Evolutionary conservation across 116 monocot species (phyloP).

Genomic region (Dioscorea cayenensis): DNA sequence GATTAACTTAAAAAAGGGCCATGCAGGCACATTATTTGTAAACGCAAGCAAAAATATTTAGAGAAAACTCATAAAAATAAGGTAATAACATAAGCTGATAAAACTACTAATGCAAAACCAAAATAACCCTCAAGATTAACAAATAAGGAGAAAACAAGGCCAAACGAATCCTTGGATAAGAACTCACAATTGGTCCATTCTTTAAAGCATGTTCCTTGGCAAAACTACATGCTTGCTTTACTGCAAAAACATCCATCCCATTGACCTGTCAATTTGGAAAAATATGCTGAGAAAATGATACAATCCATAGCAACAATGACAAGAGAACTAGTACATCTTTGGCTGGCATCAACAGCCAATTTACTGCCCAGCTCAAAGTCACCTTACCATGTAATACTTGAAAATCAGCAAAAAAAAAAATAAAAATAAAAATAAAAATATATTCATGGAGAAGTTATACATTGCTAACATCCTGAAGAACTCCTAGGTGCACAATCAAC

Average conservation of each 20-base stretch:
- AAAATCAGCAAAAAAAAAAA: too few relatives aligned
- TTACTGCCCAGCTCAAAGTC: too few relatives aligned
- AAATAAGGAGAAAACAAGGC: not conserved
- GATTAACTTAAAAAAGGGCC: too few relatives aligned
- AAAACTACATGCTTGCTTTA: slow-evolving; percentile 91
- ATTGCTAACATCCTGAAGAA: too few relatives aligned
- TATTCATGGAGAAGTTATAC: too few relatives aligned
- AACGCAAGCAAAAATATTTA: not conserved
- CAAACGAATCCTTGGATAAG: not conserved
- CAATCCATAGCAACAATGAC: too few relatives aligned
- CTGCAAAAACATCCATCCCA: slow-evolving; percentile 95
- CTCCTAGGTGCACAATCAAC: too few relatives aligned
- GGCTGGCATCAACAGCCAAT: too few relatives aligned
- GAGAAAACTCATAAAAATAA: not conserved
- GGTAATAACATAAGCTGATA: not conserved
- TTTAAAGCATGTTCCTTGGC: slow-evolving; percentile 81
- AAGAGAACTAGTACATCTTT: too few relatives aligned
- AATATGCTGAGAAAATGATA: not conserved
- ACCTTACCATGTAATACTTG: too few relatives aligned
- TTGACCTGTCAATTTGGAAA: slow-evolving; percentile 61
- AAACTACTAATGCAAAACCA: not conserved
- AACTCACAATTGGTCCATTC: slow-evolving; percentile 92
- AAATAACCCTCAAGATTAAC: not conserved
- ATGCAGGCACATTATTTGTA: not conserved
- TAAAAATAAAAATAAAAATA: too few relatives aligned